Evolutionary conservation across 352 stramenopile genomes (phyloP), one percentile per base, ranked within the genome.

Genomic region (Phytopythium ostracodes): DNA sequence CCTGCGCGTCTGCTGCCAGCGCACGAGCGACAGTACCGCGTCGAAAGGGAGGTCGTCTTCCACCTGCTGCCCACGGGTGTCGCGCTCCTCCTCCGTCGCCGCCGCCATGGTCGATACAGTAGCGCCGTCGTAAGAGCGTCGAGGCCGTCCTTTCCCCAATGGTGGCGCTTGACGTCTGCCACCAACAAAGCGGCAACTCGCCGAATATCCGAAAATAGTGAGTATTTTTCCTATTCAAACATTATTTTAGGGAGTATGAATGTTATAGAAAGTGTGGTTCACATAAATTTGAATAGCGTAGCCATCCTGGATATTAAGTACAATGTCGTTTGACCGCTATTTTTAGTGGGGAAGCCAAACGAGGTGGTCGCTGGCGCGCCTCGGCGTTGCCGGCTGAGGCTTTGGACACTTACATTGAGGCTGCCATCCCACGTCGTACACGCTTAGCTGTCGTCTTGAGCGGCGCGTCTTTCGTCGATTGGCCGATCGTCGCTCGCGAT

Each of bases 1-100:
- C 33, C 66, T 70, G 47, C 83, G 83, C 40, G 74, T 81, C 59
- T 73, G 77, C 53, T 80, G 72, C 83, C 83, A 92, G 33, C 81
- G 79, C 61, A 85, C 71, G 64, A 92, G 76, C 74, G 81, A 62
- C 33, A 92, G 75, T 50, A 62, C 74, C 57, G 68, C 77, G 55
- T 82, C 77, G 73, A 63, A 18, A 35, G 43, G 27, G 18, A 54
- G 38, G 15, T 54, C n/a, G n/a, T n/a, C 25, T 14, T 15, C 47
- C 47, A 0, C 3, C 31, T 57, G 25, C 14, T 40, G 49, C 12
- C 5, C 5, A n/a, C 10, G 31, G 9, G 10, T 6, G 7, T 22
- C 31, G 35, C 24, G n/a, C n/a, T n/a, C 27, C 0, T 33, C 25
- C 5, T 22, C 33, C 12, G 6, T 24, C 9, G 38, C 22, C 52